A percentile compares a stretch with the other conserved stretches of the same genome.
Conservation (phyloP, 345 rosid species). For the Eucalyptus cloeziana region DNA sequence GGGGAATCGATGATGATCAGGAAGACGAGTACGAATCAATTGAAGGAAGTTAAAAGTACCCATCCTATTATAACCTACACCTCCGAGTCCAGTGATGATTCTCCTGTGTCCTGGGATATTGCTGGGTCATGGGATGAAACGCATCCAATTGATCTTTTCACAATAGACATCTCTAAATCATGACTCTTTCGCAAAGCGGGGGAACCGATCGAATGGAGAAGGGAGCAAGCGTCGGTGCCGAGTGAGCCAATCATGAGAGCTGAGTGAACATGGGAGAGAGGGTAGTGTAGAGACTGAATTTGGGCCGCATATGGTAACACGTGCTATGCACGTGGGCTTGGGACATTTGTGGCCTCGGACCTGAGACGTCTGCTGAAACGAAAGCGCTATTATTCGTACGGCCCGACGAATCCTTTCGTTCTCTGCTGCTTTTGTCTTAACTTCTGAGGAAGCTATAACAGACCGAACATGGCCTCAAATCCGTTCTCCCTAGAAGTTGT, state of each 20-base stretch:
- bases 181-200: not conserved
- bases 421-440: not conserved
- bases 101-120: not conserved
- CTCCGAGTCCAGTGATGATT: fast-evolving
- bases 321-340: not conserved
- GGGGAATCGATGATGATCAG: not conserved
- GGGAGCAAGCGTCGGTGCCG: not conserved
- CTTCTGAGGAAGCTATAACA: not conserved
- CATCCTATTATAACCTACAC: not conserved
- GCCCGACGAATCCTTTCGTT: not conserved
- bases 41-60: not conserved
- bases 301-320: not conserved
- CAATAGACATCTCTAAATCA: not conserved
- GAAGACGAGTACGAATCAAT: not conserved
- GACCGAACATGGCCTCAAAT: not conserved
- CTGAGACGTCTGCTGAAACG: not conserved
- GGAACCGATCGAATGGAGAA: not conserved
- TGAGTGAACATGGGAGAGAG: not conserved
- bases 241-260: not conserved
- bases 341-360: not conserved
- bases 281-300: not conserved
- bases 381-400: not conserved
- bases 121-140: not conserved
- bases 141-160: not conserved
- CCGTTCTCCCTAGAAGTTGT: not conserved